These are phyloP conservation scores for Trypethelium eluteriae DNA, from an alignment of 495 filamentous ascomycete species.

Conservation along the genomic window DNA sequence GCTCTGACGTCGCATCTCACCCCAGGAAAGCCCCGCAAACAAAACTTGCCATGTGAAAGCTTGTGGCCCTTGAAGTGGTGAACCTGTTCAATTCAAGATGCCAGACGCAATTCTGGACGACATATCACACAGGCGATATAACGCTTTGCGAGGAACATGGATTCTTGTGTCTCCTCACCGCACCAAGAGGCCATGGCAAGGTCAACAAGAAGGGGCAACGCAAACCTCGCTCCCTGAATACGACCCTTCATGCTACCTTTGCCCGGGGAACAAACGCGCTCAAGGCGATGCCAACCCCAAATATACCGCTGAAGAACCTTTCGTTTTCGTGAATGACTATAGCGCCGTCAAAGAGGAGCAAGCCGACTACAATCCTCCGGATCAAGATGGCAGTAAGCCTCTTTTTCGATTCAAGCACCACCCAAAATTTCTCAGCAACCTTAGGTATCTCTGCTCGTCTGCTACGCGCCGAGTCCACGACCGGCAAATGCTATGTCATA, in stretches of 20 bases:
- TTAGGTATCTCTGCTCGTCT: constrained; percentile 67
- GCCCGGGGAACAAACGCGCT: constrained; percentile 86
- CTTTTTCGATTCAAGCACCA: not conserved
- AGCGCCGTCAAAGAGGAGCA: constrained; percentile 94
- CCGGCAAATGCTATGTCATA: constrained; percentile 94
- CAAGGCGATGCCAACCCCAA: constrained; percentile 81
- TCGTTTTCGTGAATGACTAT: constrained; percentile 96
- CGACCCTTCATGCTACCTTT: constrained; percentile 90
- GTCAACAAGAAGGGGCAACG: constrained; percentile 77
- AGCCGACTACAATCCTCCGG: constrained; percentile 53
- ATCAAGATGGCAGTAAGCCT: constrained; percentile 43
- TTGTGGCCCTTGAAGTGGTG: not conserved
- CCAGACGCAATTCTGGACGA: constrained; percentile 75
- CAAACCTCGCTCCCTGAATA: constrained; percentile 70
- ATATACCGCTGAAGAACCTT: constrained; percentile 62
- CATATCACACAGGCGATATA: constrained; percentile 92
- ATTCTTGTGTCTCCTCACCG: constrained; percentile 91
- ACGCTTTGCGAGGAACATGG: constrained; percentile 82
- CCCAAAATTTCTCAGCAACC: not conserved
- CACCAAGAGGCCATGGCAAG: constrained; percentile 98
- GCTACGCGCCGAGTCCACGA: constrained; percentile 76
- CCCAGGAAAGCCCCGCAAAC: constrained; percentile 2
- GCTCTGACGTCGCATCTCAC: not conserved
- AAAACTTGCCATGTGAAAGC: not conserved
- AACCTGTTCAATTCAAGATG: constrained; percentile 36